Base-by-base conservation (phyloP, 2,329 filamentous ascomycete species). In the Penicillium palitans region DNA sequence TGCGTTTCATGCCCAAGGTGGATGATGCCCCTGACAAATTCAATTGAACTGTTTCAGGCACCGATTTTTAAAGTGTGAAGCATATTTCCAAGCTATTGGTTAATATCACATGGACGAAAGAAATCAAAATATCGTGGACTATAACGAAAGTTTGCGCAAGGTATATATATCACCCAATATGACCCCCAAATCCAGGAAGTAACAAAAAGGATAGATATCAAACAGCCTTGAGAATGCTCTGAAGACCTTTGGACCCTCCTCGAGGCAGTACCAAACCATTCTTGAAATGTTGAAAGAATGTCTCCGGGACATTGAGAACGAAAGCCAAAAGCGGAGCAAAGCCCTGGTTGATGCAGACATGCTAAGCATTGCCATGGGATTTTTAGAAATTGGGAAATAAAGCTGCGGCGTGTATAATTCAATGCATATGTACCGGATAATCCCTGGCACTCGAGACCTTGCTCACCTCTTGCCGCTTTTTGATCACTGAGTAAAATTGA, bases 141-240 rank as follows among this genome's bases (percentile, higher is more conserved):
- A 65, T 12, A 66, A 66, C 42, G 63, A 63, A 17, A 58, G 42
- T 33, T 33, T 68, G 7, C 66, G 57, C 48, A 66, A 63, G 54
- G 66, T 68, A 19, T 39, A 15, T 68, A 19, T 39, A 15, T 31
- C 24, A 1, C n/a, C 27, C 31, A 35, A 31, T 6, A 19, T 6
- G 9, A 9, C 6, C 15, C 29, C 8, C 3, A 40, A 40, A 37
- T 25, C 6, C 33, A 31, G 15, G 4, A 13, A 46, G 13, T 58
- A 42, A 58, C 55, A 33, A 19, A 17, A n/a, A 3, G 1, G n/a
- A 8, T 54, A 78, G 75, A 73, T 78, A 49, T 73, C 76, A n/a
- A 72, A 68, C 55, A 80, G 76, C 51, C 74, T 78, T 21, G 68
- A 70, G 39, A 79, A 77, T 49, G 76, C 74, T 4, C 66, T 75